Base-by-base conservation (phyloP, 1,284 basidiomycete genomes). In the Stygiomarasmius scandens region DNA sequence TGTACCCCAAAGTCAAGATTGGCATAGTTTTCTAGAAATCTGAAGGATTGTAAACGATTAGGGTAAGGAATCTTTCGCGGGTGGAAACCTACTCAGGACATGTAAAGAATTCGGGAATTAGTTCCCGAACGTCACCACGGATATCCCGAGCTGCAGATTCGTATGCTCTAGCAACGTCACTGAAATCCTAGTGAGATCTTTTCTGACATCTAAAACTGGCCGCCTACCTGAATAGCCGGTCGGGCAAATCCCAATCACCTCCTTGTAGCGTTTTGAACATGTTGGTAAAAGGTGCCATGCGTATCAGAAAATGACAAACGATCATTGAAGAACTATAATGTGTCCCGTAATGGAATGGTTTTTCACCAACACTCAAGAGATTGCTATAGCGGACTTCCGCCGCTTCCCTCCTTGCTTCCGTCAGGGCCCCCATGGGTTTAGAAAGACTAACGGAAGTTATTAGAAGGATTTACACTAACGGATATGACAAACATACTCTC, bases 301-400 rank as follows among this genome's bases (percentile, higher is more conserved):
- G 84, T 60, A 98, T 96, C 67, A 98, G 76, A 75, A 92, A 98
- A 63, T 96, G 95, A 74, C 95, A 96, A 32, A 96, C 93, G 58
- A 95, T 97, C 89, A 97, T 96, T 0, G 95, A 96, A 4, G 94
- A 96, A 65, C 92, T 94, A 69, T 96, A 98, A 69, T 98, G 96
- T 1, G 96, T 98, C 49, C 93, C 93, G 62, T 94, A 95, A 67
- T 97, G 93, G 77, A 96, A 96, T 0, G 95, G 93, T 49, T 84
- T 81, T 74, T 96, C 94, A 3, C 76, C 90, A 1, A 96, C 90
- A 54, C 93, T 89, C 67, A 90, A 78, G 14, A 94, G 78, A 62
- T 89, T 93, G 44, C 77, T 74, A 65, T 96, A 97, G 25, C 95
- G 84, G 50, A 86, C 79, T 38, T 78, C 77, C 0, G 93, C 94